Evolutionary conservation across 2,329 filamentous ascomycete species (phyloP), one percentile per base, ranked within the genome.

Genomic region (Lecanosticta acicola): DNA sequence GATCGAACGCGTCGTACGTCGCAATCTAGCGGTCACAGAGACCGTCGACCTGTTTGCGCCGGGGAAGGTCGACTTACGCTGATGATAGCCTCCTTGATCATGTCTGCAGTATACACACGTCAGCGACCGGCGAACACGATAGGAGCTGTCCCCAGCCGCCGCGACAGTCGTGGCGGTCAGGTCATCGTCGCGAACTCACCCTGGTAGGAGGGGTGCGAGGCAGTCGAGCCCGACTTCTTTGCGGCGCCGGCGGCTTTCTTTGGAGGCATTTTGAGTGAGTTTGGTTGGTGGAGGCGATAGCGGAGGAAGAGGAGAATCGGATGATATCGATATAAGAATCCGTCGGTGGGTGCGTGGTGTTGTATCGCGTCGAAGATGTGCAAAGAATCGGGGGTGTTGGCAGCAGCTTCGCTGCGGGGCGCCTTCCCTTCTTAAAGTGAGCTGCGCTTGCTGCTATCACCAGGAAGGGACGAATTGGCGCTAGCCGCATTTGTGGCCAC

Each of bases 21-120:
- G 53, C 56, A 56, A 56, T 54, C 45, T 56, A 46, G 46, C 43
- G 45, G 33, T 39, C 43, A 32, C 46, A 36, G 45, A 35, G 29
- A 44, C 44, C 41, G 45, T 26, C 18, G 46, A 21, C 45, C 41
- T 29, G 38, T 72, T 58, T 61, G 72, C 75, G 73, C 75, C 65
- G 55, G 63, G 58, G 62, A 64, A 64, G 66, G 70, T 76, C 63
- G 65, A 84, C 81, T 81, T 69, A 85, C 81, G 70, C 77, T 79
- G 63, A 83, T 68, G 65, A 85, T 81, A 59, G 81, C 81, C 68
- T 84, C 80, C 71, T 83, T 83, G 69, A 85, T 82, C 81, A 85
- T 84, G 69, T 83, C 81, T 83, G 67, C 65, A 63, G 35, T 57
- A 55, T 58, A 46, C 59, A 74, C 80, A 71, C 80, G 76, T 66